Evolutionary conservation across 2,329 filamentous ascomycete genomes (phyloP), one percentile per base, ranked within the genome.

Genomic region (Huntiella savannae): DNA sequence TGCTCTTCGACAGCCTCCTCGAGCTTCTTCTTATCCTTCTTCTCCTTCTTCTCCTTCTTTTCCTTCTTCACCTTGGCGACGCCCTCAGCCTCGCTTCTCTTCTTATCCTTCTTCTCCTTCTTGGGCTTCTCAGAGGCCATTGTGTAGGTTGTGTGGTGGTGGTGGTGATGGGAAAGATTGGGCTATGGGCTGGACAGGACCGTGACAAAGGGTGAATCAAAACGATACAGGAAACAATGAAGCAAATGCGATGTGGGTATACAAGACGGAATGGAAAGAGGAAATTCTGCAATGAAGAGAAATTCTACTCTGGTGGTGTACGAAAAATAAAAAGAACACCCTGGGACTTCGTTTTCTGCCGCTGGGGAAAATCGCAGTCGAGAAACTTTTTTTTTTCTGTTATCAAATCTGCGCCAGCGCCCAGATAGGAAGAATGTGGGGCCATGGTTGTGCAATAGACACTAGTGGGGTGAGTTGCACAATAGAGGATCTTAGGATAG

Each of bases 1-100:
- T 79, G 75, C 55, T 77, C 72, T 55, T 85, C 75, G 51, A 85
- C 66, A 67, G 82, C 80, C 71, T 82, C 82, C 38, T 69, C 68
- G 62, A 77, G 80, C 68, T 82, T 81, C 33, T 72, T 70, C 62
- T 73, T 73, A 47, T 75, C 71, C 62, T 72, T 71, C 59, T 71
- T 69, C 53, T 62, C 55, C 62, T 75, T 74, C 56, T 59, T 59
- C 49, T 75, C 63, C 67, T 70, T 73, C 67, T 74, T 73, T 45
- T 73, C 69, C 62, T 73, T 73, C 64, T 71, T 73, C 49, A 68
- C 71, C 62, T 72, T 71, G 59, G 71, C 69, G 54, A 62, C 55
- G 61, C 75, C 74, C 56, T 59, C 59, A 49, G 74, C 63, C 68
- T 71, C 73, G 67, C 74, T 73, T 49, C 73, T 69, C 63, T 73